Percentiles rank a stretch among this genome's conserved stretches.
These are phyloP conservation scores for Trametes polyzona DNA, from an alignment of 1,284 basidiomycete species.

Conservation along the genomic window DNA sequence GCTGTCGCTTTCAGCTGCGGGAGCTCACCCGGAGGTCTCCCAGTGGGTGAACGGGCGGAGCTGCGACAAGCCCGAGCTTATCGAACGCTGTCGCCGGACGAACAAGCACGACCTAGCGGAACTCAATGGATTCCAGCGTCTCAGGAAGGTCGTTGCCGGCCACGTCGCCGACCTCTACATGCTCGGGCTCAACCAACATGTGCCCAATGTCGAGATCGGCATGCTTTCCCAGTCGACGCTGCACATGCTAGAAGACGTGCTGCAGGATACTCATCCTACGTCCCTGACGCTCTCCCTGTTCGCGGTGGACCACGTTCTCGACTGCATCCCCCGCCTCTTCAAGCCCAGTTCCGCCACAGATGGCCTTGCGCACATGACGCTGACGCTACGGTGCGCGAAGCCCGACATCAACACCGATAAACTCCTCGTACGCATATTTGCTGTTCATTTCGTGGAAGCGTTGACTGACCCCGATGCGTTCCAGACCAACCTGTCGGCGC, in stretches of 20 bases:
- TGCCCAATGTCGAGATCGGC: slow-evolving; percentile 10
- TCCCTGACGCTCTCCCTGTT: slow-evolving; percentile 12
- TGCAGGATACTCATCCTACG: slow-evolving; percentile 10
- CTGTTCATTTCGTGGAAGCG: no score
- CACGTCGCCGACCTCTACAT: slow-evolving; percentile 20
- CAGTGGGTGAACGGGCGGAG: slow-evolving; percentile 12
- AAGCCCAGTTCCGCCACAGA: background rate
- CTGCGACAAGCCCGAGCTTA: slow-evolving; percentile 14
- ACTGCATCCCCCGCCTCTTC: slow-evolving; percentile 7
- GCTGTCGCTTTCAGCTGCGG: slow-evolving; percentile 6
- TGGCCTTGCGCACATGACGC: background rate
- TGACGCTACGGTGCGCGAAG: slow-evolving; percentile 6
- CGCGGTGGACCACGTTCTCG: slow-evolving; percentile 4
- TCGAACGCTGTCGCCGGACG: slow-evolving; percentile 10
- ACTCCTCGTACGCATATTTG: slow-evolving; percentile 6
- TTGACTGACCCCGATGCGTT: no score
- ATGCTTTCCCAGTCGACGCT: slow-evolving; percentile 16
- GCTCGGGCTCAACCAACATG: slow-evolving; percentile 5
- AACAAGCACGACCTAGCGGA: slow-evolving; percentile 7
- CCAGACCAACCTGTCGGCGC: slow-evolving; percentile 4
- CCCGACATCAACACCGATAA: slow-evolving; percentile 8
- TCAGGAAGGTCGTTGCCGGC: slow-evolving; percentile 5
- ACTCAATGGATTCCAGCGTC: background rate
- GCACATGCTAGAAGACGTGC: slow-evolving; percentile 12
- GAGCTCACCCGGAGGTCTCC: slow-evolving; percentile 5